Evolutionary conservation across 805 yeast species (phyloP), one percentile per base, ranked within the genome.

Genomic region (Candida jianshihensis): DNA sequence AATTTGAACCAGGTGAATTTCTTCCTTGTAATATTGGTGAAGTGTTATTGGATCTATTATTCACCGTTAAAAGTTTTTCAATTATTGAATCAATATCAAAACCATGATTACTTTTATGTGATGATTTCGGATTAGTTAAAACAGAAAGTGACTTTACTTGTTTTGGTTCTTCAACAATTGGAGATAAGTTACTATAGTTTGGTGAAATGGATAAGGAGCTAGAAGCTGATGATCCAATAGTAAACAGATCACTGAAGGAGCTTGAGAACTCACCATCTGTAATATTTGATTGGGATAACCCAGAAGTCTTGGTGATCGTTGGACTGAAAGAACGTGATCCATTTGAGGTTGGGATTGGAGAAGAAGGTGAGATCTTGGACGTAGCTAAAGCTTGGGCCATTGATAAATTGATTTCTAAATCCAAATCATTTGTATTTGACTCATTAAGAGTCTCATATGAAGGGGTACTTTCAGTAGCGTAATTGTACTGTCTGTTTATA

Each of bases 11-110:
- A 13, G 55, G 47, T 3, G 51, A 46, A 28, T 34, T 36, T 36
- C 18, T 48, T 32, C 35, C 36, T 11, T 40, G 40, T 11, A 43
- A 19, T 1, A 38, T 20, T 8, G 52, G 48, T 2, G 47, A 38
- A 8, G 37, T 39, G 30, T 39, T 17, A n/a, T 36, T 38, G 4
- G 49, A 40, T n/a, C 39, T 17, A 8, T 40, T 29, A 17, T 27
- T 32, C 8, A 24, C 13, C 3, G 68, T 69, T 26, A 81, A 60
- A 38, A 83, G 60, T 40, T 70, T 73, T 32, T 75, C 79, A 44
- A 83, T 81, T 20, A 80, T 69, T 6, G 71, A 61, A 56, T 83
- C 89, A 19, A 83, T 51, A 51, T 81, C 75, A 28, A 75, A 31
- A 43, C 61, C 39, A 10, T 26, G 30, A 19, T 30, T 35, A 19